Percentiles rank a stretch among this genome's conserved stretches.
These are phyloP conservation scores for Kodamaea sagamina DNA, from an alignment of 805 yeast genomes.

Conservation along the genomic window DNA sequence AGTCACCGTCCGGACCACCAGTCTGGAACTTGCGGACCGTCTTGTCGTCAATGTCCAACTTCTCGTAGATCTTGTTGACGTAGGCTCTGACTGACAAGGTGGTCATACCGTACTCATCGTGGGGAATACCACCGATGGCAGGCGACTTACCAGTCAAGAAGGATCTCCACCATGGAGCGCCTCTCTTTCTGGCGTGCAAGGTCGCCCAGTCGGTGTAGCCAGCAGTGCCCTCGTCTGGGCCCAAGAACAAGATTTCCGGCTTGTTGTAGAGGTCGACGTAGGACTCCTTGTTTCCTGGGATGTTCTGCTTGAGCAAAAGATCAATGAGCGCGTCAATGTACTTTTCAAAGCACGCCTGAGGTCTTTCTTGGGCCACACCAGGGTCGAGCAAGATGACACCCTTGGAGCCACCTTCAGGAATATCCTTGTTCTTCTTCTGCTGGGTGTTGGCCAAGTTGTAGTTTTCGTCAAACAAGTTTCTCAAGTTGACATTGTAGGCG, in stretches of 20 bases:
- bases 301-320: slow-evolving; percentile 65
- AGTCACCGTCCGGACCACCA: slow-evolving; percentile 99
- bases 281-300: slow-evolving; percentile 77
- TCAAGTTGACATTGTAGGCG: slow-evolving; percentile 79
- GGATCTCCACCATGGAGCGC: slow-evolving; percentile 98
- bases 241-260: slow-evolving; percentile 92
- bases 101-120: slow-evolving; percentile 98
- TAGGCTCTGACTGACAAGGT: slow-evolving; percentile 90
- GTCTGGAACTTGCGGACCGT: slow-evolving; percentile 83
- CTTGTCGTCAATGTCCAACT: slow-evolving; percentile 60
- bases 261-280: slow-evolving; percentile 82
- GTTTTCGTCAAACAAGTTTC: slow-evolving; percentile 93
- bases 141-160: slow-evolving; percentile 97
- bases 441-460: slow-evolving; percentile 95
- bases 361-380: slow-evolving; percentile 73
- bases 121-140: slow-evolving; percentile 93
- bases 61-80: slow-evolving; percentile 83
- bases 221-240: slow-evolving; percentile 99
- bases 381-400: slow-evolving; percentile 91
- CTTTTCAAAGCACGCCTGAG: slow-evolving; percentile 84
- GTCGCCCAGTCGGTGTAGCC: slow-evolving; percentile 97
- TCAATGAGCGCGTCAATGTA: slow-evolving; percentile 91
- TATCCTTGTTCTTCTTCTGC: slow-evolving; percentile 95
- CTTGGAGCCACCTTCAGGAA: slow-evolving; percentile 98
- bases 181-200: slow-evolving; percentile 83